These are phyloP conservation scores for Andrographis paniculata DNA, from an alignment of 305 asterid genomes.

Conservation along the genomic window DNA sequence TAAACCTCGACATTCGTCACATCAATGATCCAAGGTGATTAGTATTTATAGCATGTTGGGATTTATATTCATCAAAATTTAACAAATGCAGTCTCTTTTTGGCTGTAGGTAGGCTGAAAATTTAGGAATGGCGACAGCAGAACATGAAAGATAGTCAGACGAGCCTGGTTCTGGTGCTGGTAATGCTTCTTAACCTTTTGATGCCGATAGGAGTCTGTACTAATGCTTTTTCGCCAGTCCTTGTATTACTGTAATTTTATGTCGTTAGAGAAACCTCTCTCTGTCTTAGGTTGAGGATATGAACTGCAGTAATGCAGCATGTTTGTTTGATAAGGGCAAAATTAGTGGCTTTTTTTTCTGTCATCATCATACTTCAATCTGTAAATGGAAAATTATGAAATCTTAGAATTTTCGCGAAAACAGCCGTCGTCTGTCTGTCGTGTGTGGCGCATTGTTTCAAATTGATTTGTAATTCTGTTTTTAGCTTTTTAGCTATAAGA, in stretches of 20 bases:
- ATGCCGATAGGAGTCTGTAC: conserved; percentile 5
- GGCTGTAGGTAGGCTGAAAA: not conserved
- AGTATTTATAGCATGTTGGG: conserved; percentile 1
- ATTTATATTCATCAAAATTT: conserved; percentile 2
- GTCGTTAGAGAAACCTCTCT: conserved; percentile 4
- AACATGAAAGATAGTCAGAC: conserved; percentile 1
- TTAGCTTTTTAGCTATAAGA: no score
- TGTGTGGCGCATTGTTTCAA: no score
- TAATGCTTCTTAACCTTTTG: no score
- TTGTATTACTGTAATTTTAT: conserved; percentile 17
- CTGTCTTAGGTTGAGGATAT: conserved; percentile 8
- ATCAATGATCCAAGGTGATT: conserved; percentile 26
- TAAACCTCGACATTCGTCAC: conserved; percentile 44
- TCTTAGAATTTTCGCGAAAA: no score
- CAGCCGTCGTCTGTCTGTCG: no score
- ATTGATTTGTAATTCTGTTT: no score
- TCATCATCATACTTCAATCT: no score
- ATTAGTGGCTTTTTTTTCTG: no score
- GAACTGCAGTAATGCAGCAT: not conserved
- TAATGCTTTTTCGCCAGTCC: conserved; percentile 1
- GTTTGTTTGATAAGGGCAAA: conserved; percentile 6
- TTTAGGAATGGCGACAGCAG: conserved; percentile 1
- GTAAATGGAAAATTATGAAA: no score
- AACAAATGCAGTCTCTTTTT: not conserved
- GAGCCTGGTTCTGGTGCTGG: no score